These are phyloP conservation scores for Cicer arietinum DNA, from an alignment of 306 rosid species.

Conservation along the genomic window DNA sequence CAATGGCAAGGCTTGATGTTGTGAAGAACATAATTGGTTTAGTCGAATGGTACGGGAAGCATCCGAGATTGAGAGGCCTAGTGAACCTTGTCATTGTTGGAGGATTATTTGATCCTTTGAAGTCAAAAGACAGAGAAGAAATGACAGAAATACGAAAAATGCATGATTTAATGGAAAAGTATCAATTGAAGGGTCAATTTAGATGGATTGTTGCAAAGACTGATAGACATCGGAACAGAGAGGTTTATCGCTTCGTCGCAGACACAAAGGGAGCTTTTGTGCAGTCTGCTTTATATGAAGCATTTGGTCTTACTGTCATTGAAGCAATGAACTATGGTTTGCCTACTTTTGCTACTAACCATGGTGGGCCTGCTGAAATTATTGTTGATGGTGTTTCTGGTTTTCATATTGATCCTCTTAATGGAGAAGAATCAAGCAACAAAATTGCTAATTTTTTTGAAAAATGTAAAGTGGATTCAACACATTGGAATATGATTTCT, in stretches of 20 bases:
- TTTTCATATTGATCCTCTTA: conserved; percentile 81
- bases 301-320: conserved; percentile 91
- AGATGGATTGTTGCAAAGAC: conserved; percentile 95
- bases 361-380: conserved; percentile 96
- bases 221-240: conserved; percentile 77
- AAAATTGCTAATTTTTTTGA: conserved; percentile 86
- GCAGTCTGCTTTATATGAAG: conserved; percentile 92
- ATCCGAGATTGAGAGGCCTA: conserved; percentile 67
- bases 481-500: conserved; percentile 66
- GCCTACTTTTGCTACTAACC: conserved; percentile 92
- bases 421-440: conserved; percentile 71
- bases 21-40: conserved; percentile 87
- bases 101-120: conserved; percentile 88
- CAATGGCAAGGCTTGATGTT: conserved; percentile 90
- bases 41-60: conserved; percentile 84
- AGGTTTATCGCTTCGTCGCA: conserved; percentile 83
- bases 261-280: conserved; percentile 93
- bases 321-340: conserved; percentile 97
- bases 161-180: conserved; percentile 70
- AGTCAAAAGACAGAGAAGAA: conserved; percentile 89
- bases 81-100: conserved; percentile 95
- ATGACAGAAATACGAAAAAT: conserved; percentile 73
- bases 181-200: conserved; percentile 76
- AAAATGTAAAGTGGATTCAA: conserved; percentile 59
- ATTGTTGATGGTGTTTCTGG: conserved; percentile 80